A percentile compares a stretch with the other conserved stretches of the same genome.
phyloP scores from a whole-genome alignment of 495 filamentous ascomycete genomes.

The Recurvomyces mirabilis region DNA sequence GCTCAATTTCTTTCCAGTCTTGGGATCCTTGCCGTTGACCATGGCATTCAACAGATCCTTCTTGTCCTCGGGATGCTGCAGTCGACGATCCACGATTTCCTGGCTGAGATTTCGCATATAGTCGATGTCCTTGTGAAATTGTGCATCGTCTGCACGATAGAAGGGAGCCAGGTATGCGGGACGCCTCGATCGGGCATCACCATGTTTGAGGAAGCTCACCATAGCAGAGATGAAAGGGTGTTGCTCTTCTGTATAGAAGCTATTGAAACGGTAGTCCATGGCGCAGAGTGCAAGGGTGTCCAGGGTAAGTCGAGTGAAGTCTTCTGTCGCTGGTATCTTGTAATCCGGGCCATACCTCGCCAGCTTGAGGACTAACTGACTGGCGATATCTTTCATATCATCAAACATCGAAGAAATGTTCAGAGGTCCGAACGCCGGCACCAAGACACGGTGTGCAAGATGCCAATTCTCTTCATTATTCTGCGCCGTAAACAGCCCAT shows the following conservation, averaged over 20 bases:
- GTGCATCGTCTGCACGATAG: constrained; percentile 18
- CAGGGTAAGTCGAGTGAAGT: constrained; percentile 27
- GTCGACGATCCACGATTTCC: constrained; percentile 18
- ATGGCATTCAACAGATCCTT: constrained; percentile 28
- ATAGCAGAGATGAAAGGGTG: constrained; percentile 19
- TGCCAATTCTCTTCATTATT: constrained; percentile 47
- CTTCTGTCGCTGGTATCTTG: constrained; percentile 22
- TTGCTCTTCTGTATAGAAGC: constrained; percentile 23
- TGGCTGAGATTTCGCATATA: constrained; percentile 22
- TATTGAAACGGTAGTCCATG: constrained; percentile 29
- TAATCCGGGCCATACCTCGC: constrained; percentile 23
- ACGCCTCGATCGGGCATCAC: constrained; percentile 17
- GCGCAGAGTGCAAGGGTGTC: constrained; percentile 27
- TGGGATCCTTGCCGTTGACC: constrained; percentile 24
- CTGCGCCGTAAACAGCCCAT: constrained; percentile 60
- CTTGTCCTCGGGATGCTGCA: constrained; percentile 21
- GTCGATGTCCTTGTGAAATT: constrained; percentile 23
- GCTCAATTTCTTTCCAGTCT: constrained; percentile 23
- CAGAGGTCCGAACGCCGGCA: constrained; percentile 63
- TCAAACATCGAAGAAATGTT: constrained; percentile 60
- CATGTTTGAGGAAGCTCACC: constrained; percentile 20
- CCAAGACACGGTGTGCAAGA: constrained; percentile 56
- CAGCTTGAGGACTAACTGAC: constrained; percentile 21
- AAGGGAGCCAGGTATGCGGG: constrained; percentile 15
- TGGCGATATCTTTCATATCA: constrained; percentile 17